Percentiles rank a stretch among this genome's conserved stretches.
Evolutionary conservation across 2,329 filamentous ascomycete species (phyloP).

Genomic region (Dissoconium aciculare): DNA sequence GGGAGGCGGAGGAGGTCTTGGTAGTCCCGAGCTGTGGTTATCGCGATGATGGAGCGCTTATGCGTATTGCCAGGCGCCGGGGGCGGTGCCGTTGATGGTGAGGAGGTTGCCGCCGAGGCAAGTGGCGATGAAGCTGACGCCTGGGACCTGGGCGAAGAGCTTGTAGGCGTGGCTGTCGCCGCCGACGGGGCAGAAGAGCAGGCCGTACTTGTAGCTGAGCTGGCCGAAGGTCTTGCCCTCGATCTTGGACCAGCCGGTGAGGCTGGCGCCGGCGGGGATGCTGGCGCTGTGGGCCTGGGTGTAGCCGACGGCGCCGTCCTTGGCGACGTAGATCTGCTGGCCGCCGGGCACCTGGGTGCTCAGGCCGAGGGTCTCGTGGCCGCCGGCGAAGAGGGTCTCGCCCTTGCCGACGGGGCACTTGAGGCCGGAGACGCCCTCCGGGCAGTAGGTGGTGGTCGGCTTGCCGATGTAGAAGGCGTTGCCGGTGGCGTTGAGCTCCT

Average conservation of each 20-base stretch:
- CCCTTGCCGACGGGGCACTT: constrained; percentile 5
- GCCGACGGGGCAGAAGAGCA: constrained; percentile 4
- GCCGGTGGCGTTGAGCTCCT: constrained; percentile 14
- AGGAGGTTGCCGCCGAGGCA: constrained; percentile 5
- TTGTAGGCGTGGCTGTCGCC: constrained; percentile 3
- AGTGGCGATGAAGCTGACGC: constrained; percentile 1
- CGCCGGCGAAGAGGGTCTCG: constrained; percentile 15
- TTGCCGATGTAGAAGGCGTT: constrained; percentile 20
- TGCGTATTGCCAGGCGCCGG: constrained; percentile 5
- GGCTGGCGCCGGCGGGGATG: constrained; percentile 15
- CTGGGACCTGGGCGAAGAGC: constrained; percentile 3
- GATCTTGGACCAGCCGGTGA: constrained; percentile 13
- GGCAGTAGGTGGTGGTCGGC: constrained; percentile 19
- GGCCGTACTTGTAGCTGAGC: constrained; percentile 3
- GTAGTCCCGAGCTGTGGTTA: no score
- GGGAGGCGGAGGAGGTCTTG: no score
- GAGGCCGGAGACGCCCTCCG: constrained; percentile 7
- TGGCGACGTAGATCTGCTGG: constrained; percentile 21
- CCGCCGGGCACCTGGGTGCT: constrained; percentile 18
- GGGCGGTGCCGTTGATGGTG: constrained; percentile 4
- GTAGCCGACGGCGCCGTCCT: constrained; percentile 18
- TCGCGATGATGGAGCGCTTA: no score
- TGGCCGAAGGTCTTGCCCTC: neutral
- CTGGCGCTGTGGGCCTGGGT: constrained; percentile 17
- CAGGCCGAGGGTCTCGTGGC: constrained; percentile 11